Evolutionary conservation across 306 rosid genomes (phyloP).

Genomic region (Carpinus fangiana): DNA sequence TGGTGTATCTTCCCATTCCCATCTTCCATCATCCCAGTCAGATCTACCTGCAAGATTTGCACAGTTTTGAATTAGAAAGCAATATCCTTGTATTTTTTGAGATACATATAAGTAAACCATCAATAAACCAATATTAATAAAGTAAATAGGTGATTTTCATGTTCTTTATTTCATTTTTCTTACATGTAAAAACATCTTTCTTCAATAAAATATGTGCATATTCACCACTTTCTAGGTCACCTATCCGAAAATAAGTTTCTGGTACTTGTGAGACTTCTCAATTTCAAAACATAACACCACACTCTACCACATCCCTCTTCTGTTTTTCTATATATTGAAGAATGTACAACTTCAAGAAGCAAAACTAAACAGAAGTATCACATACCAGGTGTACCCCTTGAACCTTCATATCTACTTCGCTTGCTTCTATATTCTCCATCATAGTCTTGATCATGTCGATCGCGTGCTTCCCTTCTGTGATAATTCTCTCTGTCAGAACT

Average conservation of each 20-base stretch:
- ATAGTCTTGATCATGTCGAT: slow-evolving; percentile 56
- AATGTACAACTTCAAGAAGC: slow-evolving; percentile 13
- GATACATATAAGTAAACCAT: not conserved
- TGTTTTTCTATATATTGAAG: slow-evolving; percentile 12
- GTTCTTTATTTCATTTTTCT: not conserved
- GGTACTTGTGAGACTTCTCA: not conserved
- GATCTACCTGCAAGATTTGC: slow-evolving; percentile 63
- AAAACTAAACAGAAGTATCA: slow-evolving; percentile 5
- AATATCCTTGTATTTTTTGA: not conserved
- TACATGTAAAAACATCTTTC: not conserved
- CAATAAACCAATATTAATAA: not conserved
- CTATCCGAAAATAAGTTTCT: not conserved
- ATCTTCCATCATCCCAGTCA: slow-evolving; percentile 92
- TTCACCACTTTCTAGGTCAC: not conserved
- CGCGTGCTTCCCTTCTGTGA: slow-evolving; percentile 59
- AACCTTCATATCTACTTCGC: slow-evolving; percentile 67
- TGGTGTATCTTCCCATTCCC: slow-evolving; percentile 99
- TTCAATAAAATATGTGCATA: not conserved
- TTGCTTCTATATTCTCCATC: slow-evolving; percentile 52
- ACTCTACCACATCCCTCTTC: not conserved
- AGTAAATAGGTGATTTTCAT: not conserved
- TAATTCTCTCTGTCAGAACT: slow-evolving; percentile 45
- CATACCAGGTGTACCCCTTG: slow-evolving; percentile 82
- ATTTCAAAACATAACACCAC: not conserved
- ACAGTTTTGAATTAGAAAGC: slow-evolving; percentile 11